Percentiles rank a stretch among this genome's conserved stretches.
Evolutionary conservation across 148 eudicot genomes (phyloP).

Genomic region (Fallopia convolvulus): DNA sequence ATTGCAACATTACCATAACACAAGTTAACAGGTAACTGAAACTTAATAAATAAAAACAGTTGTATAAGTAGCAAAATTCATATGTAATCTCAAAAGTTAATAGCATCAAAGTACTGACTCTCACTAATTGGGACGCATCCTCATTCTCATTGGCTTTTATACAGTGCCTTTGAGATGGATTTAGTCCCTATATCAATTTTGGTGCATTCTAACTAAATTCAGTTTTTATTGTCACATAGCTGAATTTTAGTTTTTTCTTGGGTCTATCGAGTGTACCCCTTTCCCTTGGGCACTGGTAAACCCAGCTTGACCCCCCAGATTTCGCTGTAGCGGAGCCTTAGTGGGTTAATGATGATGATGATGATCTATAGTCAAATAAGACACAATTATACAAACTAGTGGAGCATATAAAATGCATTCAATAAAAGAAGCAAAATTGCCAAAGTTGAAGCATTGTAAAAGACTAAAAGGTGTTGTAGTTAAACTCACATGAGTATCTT

Average conservation of each 20-base stretch:
- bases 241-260: too few species aligned
- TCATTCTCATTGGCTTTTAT: too few species aligned
- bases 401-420: neutral
- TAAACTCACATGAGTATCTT: conserved; percentile 59
- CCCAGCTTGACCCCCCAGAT: too few species aligned
- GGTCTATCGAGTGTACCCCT: too few species aligned
- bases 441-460: neutral
- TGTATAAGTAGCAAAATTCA: neutral
- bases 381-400: neutral
- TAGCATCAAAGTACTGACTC: neutral
- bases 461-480: neutral
- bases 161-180: too few species aligned
- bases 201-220: too few species aligned
- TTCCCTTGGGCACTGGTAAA: too few species aligned
- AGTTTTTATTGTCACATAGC: too few species aligned
- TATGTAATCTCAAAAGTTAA: neutral
- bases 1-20: neutral
- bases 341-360: too few species aligned
- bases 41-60: neutral
- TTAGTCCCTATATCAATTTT: too few species aligned
- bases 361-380: neutral
- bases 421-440: neutral
- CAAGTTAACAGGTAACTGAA: neutral
- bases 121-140: too few species aligned
- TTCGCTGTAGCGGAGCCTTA: too few species aligned